Conservation (phyloP, 1,284 basidiomycete genomes). For the Crepidotus sp. region DNA sequence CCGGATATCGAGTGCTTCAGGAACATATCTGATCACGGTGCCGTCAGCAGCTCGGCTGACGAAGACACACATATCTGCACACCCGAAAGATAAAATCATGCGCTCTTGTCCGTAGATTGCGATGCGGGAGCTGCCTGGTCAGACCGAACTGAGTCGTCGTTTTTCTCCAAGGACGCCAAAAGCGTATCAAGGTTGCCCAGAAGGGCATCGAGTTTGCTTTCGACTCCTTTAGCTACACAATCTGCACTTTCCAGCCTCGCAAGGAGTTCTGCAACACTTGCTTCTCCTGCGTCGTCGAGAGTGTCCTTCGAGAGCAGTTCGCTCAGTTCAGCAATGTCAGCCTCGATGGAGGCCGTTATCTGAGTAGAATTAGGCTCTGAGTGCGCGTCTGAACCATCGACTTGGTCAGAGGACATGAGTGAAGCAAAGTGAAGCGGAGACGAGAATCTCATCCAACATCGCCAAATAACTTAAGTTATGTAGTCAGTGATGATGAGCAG, state of each 20-base stretch:
- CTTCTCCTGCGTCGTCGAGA: conserved; percentile 27
- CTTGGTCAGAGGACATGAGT: conserved; percentile 10
- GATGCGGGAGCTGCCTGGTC: background rate
- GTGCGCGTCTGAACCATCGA: conserved; percentile 2
- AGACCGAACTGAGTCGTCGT: background rate
- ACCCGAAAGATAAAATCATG: conserved; percentile 1
- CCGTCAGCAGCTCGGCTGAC: background rate
- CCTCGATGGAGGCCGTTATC: conserved; percentile 23
- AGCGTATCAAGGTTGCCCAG: conserved; percentile 48
- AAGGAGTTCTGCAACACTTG: conserved; percentile 40
- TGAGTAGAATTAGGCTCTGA: background rate
- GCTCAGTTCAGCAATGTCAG: conserved; percentile 30
- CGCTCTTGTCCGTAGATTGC: conserved; percentile 8
- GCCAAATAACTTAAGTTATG: no score
- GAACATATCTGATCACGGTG: no score
- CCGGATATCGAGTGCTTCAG: no score
- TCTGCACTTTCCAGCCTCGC: conserved; percentile 44
- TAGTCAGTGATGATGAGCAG: no score
- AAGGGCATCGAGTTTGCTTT: conserved; percentile 47
- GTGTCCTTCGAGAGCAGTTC: conserved; percentile 30
- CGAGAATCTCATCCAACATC: no score
- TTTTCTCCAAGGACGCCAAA: conserved; percentile 33
- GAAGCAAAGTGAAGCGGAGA: background rate
- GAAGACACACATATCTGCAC: background rate
- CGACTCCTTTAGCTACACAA: conserved; percentile 47